These are phyloP conservation scores for Stenogyne calaminthoides DNA, from an alignment of 305 asterid species.

Conservation along the genomic window DNA sequence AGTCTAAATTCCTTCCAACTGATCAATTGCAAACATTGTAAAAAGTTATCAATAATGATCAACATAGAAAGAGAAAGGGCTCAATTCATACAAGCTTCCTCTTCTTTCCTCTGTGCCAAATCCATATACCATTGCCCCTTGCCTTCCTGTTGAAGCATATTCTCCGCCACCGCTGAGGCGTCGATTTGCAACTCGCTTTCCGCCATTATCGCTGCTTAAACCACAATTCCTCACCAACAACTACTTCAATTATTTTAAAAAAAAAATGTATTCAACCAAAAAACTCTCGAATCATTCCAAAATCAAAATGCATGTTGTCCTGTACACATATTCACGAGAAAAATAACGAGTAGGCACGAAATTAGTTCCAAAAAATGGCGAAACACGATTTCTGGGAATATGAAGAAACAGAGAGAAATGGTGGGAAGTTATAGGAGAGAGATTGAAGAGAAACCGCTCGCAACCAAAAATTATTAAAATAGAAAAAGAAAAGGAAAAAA, in stretches of 20 bases:
- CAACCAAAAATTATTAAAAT: neutral
- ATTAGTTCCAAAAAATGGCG: constrained; percentile 31
- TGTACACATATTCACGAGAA: neutral
- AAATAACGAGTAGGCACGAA: neutral
- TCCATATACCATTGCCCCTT: constrained; percentile 60
- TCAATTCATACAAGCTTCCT: constrained; percentile 70
- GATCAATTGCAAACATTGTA: neutral
- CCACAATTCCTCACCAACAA: constrained; percentile 27
- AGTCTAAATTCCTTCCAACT: neutral
- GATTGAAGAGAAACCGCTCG: constrained; percentile 34
- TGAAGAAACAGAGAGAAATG: constrained; percentile 34
- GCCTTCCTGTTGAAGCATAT: constrained; percentile 69
- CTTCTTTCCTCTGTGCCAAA: constrained; percentile 75
- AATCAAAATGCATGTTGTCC: constrained; percentile 38
- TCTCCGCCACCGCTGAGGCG: constrained; percentile 65
- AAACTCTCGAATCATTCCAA: constrained; percentile 22
- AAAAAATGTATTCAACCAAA: constrained; percentile 11
- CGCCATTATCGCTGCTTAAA: constrained; percentile 42
- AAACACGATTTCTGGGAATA: constrained; percentile 19
- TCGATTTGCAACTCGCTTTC: constrained; percentile 58
- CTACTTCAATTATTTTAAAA: neutral
- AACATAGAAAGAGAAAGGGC: neutral
- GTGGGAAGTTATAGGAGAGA: constrained; percentile 44
- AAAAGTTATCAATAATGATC: neutral
- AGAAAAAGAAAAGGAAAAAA: neutral